A percentile compares a stretch with the other conserved stretches of the same genome.
Conservation (phyloP, 2,329 filamentous ascomycete species). For the Trichoderma sp. region DNA sequence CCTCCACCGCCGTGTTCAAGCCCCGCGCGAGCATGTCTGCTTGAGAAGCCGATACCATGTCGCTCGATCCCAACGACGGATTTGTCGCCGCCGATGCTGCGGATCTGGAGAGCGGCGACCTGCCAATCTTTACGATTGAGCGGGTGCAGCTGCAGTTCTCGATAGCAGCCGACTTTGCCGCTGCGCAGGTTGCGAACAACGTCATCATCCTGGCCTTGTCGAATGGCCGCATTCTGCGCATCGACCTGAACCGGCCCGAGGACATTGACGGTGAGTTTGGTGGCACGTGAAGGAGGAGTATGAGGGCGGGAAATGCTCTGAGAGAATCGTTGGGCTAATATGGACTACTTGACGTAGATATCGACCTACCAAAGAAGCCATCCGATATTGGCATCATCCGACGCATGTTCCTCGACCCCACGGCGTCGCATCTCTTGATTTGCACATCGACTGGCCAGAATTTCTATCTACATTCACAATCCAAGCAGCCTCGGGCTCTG, state of each 20-base stretch:
- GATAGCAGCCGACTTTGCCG: conserved; percentile 92
- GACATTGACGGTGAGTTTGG: conserved; percentile 78
- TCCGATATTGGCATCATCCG: conserved; percentile 90
- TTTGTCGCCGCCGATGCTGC: conserved; percentile 70
- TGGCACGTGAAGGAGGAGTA: not conserved
- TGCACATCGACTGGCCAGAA: conserved; percentile 92
- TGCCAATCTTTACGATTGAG: conserved; percentile 94
- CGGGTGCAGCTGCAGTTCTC: conserved; percentile 91
- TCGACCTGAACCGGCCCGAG: conserved; percentile 88
- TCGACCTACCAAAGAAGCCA: conserved; percentile 91
- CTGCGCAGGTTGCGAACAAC: conserved; percentile 96
- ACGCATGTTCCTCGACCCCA: conserved; percentile 96
- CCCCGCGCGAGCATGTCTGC: conserved; percentile 27
- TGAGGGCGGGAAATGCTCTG: not conserved
- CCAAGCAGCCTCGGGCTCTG: conserved; percentile 80
- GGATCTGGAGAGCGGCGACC: conserved; percentile 57
- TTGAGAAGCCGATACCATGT: conserved; percentile 35
- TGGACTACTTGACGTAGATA: conserved; percentile 61
- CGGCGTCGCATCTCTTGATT: conserved; percentile 89
- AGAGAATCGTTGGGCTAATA: not conserved
- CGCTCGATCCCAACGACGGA: conserved; percentile 55
- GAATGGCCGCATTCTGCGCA: conserved; percentile 88
- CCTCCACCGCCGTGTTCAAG: not conserved
- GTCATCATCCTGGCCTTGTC: conserved; percentile 90
- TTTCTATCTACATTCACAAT: conserved; percentile 96